Evolutionary conservation across 116 monocot genomes (phyloP).

Genomic region (Iris pallida): DNA sequence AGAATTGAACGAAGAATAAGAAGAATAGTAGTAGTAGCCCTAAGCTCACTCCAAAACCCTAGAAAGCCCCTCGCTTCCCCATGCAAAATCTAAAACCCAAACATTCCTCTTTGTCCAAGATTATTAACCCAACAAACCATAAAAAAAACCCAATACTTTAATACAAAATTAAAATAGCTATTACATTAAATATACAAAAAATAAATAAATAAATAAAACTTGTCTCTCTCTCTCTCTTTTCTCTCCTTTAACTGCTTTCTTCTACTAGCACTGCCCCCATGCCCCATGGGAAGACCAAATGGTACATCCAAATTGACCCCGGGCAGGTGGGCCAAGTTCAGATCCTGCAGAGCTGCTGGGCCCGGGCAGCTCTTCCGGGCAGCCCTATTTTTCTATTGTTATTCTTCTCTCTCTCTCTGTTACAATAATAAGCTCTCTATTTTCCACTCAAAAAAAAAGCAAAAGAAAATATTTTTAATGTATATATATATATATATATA

Average conservation of each 20-base stretch:
- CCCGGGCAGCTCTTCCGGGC: background rate
- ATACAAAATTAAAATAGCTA: background rate
- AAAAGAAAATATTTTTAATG: background rate
- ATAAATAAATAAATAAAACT: too few relatives aligned
- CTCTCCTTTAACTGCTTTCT: too few relatives aligned
- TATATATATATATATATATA: background rate
- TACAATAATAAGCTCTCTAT: background rate
- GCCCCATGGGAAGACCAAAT: too few relatives aligned
- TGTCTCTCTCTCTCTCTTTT: too few relatives aligned
- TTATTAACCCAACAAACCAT: background rate
- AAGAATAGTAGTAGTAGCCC: too few relatives aligned
- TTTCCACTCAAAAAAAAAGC: background rate
- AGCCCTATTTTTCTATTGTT: background rate
- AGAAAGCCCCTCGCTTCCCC: slow-evolving; percentile 11
- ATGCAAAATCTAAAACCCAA: slow-evolving; percentile 2
- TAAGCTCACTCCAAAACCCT: slow-evolving; percentile 2
- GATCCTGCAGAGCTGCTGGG: background rate
- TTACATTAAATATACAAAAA: background rate
- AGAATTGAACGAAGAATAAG: background rate
- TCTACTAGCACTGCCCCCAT: too few relatives aligned
- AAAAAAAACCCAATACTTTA: background rate
- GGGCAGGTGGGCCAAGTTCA: background rate
- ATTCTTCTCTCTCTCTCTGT: background rate
- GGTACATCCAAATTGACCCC: background rate
- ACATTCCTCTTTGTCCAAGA: slow-evolving; percentile 9